Evolutionary conservation across 1,284 basidiomycete species (phyloP).

Genomic region (Rhodotorula sp.): DNA sequence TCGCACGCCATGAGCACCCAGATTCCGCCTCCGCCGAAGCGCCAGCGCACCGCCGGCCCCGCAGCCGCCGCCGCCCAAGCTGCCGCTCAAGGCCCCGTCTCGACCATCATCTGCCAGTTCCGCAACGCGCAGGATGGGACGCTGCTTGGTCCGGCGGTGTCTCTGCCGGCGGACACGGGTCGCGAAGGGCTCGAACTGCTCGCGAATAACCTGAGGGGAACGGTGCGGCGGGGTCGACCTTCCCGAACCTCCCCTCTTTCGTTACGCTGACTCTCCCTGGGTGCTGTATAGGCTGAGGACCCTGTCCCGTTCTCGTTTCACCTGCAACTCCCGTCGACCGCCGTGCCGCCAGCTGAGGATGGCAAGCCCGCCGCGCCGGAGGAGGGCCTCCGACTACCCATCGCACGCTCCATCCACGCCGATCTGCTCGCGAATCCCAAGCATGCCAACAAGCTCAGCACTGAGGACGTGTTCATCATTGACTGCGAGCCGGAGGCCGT

Average conservation of each 20-base stretch:
- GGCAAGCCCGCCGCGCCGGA: slow-evolving; percentile 23
- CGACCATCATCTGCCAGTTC: slow-evolving; percentile 83
- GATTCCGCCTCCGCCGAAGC: slow-evolving; percentile 42
- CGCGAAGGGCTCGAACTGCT: slow-evolving; percentile 79
- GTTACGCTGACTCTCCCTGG: slow-evolving; percentile 8
- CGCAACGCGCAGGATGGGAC: slow-evolving; percentile 80
- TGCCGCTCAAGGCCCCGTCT: slow-evolving; percentile 53
- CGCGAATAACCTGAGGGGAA: slow-evolving; percentile 76
- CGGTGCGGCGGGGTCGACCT: slow-evolving; percentile 56
- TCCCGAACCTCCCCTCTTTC: not conserved
- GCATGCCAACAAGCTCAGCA: slow-evolving; percentile 60
- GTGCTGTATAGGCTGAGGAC: slow-evolving; percentile 66
- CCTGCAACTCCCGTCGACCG: slow-evolving; percentile 60
- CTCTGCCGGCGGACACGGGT: slow-evolving; percentile 81
- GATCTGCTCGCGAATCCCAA: slow-evolving; percentile 63
- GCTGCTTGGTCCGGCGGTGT: slow-evolving; percentile 79
- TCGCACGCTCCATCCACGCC: slow-evolving; percentile 73
- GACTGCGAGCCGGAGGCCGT: slow-evolving; percentile 93
- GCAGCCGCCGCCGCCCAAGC: slow-evolving; percentile 8
- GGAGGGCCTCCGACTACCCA: slow-evolving; percentile 66
- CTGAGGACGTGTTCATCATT: slow-evolving; percentile 83
- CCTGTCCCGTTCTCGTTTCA: slow-evolving; percentile 88
- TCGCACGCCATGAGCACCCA: slow-evolving; percentile 28
- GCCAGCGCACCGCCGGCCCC: slow-evolving; percentile 19
- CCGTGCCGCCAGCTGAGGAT: not conserved